Evolutionary conservation across 805 yeast genomes (phyloP).

Genomic region (Candida stauntonica): DNA sequence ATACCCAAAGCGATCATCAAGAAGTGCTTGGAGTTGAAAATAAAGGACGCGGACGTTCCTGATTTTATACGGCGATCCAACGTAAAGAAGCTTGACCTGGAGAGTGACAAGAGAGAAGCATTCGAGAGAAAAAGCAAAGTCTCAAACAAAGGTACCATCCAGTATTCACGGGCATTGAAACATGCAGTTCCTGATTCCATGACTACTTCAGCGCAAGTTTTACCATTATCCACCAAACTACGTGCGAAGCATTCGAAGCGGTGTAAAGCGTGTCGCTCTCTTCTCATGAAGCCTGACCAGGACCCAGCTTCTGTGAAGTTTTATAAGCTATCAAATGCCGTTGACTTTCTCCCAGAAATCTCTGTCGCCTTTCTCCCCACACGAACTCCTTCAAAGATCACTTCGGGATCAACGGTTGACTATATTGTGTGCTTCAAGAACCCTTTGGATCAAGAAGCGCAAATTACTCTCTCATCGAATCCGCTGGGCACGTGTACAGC

Average conservation of each 20-base stretch:
- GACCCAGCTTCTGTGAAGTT: conserved; percentile 25
- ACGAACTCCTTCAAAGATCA: not conserved
- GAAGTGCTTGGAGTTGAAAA: conserved; percentile 17
- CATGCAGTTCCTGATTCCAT: conserved; percentile 4
- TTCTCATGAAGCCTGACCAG: conserved; percentile 27
- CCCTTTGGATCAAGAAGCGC: conserved; percentile 12
- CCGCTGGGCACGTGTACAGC: conserved; percentile 4
- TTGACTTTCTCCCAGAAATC: conserved; percentile 23
- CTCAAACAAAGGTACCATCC: not conserved
- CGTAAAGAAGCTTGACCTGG: conserved; percentile 7
- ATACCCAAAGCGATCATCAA: conserved; percentile 14
- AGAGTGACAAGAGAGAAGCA: not conserved
- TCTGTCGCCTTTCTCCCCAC: conserved; percentile 7
- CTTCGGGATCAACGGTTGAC: not conserved
- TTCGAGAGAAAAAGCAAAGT: not conserved
- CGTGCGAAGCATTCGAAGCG: conserved; percentile 22
- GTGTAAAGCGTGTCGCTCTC: conserved; percentile 27
- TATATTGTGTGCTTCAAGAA: conserved; percentile 16
- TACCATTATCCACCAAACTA: conserved; percentile 21
- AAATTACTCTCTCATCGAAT: conserved; percentile 16
- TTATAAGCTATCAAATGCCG: conserved; percentile 26
- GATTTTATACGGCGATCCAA: conserved; percentile 14
- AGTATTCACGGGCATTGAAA: conserved; percentile 5
- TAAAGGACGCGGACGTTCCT: conserved; percentile 11
- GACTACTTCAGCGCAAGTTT: not conserved